phyloP scores from a whole-genome alignment of 2,329 filamentous ascomycete species.

The Pezicula rhizophila region DNA sequence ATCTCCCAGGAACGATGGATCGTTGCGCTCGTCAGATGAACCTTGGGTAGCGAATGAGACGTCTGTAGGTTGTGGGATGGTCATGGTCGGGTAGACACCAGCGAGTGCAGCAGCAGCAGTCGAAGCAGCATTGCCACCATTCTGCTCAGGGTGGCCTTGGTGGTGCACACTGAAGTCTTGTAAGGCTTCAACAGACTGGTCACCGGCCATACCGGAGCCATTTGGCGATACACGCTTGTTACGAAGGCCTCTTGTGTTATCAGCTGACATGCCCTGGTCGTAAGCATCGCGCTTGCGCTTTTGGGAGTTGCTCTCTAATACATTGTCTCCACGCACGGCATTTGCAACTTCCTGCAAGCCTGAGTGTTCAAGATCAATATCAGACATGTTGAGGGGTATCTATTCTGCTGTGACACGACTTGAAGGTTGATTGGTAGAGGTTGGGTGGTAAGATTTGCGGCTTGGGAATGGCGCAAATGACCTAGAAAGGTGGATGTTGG shows the following conservation, averaged over 20 bases:
- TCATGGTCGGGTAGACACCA: conserved; percentile 44
- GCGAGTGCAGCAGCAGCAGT: conserved; percentile 49
- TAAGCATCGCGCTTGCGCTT: conserved; percentile 30
- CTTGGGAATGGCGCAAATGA: conserved; percentile 25
- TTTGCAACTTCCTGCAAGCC: conserved; percentile 30
- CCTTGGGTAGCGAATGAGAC: conserved; percentile 41
- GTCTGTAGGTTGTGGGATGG: conserved; percentile 48
- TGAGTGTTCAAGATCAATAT: conserved; percentile 28
- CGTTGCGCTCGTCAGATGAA: conserved; percentile 32
- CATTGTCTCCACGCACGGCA: conserved; percentile 27
- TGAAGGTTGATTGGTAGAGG: conserved; percentile 23
- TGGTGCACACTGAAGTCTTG: conserved; percentile 36
- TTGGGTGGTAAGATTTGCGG: conserved; percentile 5
- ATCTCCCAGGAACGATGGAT: conserved; percentile 34
- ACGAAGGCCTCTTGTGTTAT: conserved; percentile 25
- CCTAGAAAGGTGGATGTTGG: conserved; percentile 24
- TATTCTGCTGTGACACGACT: conserved; percentile 16
- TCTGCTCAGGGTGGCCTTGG: conserved; percentile 39
- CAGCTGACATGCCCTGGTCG: conserved; percentile 22
- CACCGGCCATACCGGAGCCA: conserved; percentile 18
- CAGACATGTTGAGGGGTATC: conserved; percentile 23
- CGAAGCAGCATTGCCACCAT: conserved; percentile 46
- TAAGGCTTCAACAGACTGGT: conserved; percentile 25
- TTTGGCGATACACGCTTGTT: conserved; percentile 29
- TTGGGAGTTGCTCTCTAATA: conserved; percentile 17